Evolutionary conservation across 768 basidiomycete species (phyloP).

Genomic region (Pleurotus cornucopiae): DNA sequence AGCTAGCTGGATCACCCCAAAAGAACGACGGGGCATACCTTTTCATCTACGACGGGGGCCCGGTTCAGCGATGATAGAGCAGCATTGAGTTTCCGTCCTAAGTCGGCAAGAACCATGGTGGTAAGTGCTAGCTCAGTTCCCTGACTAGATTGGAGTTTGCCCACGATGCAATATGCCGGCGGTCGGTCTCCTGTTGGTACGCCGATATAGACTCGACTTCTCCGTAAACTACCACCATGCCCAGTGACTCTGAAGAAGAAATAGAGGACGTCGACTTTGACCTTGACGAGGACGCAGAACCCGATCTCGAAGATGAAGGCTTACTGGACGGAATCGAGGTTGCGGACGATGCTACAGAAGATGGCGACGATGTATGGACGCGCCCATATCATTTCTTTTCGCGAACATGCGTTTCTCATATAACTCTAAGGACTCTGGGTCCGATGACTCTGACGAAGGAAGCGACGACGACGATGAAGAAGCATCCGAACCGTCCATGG

Average conservation of each 20-base stretch:
- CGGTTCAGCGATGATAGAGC: slow-evolving; percentile 88
- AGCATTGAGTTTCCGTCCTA: slow-evolving; percentile 90
- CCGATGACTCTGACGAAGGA: slow-evolving; percentile 57
- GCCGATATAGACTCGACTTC: not conserved
- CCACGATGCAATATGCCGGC: not conserved
- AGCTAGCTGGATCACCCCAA: not conserved
- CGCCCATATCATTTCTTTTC: too few species aligned
- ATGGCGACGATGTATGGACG: slow-evolving; percentile 61
- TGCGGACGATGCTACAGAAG: slow-evolving; percentile 60
- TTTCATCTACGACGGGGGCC: slow-evolving; percentile 87
- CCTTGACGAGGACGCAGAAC: slow-evolving; percentile 39
- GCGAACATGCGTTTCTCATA: not conserved
- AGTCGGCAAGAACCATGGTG: slow-evolving; percentile 92
- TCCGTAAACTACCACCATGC: slow-evolving; percentile 6
- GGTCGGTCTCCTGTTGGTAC: not conserved
- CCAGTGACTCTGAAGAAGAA: slow-evolving; percentile 60
- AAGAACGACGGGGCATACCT: slow-evolving; percentile 42
- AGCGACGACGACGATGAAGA: slow-evolving; percentile 53
- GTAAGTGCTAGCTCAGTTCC: slow-evolving; percentile 11
- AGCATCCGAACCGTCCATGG: slow-evolving; percentile 23
- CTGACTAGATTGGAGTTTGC: not conserved
- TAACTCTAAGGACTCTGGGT: slow-evolving; percentile 44
- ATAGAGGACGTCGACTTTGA: slow-evolving; percentile 58
- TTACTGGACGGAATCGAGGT: slow-evolving; percentile 54
- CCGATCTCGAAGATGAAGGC: slow-evolving; percentile 53